A percentile compares a stretch with the other conserved stretches of the same genome.
These are phyloP conservation scores for Erysiphe neolycopersici DNA, from an alignment of 2,329 filamentous ascomycete genomes.

Conservation along the genomic window DNA sequence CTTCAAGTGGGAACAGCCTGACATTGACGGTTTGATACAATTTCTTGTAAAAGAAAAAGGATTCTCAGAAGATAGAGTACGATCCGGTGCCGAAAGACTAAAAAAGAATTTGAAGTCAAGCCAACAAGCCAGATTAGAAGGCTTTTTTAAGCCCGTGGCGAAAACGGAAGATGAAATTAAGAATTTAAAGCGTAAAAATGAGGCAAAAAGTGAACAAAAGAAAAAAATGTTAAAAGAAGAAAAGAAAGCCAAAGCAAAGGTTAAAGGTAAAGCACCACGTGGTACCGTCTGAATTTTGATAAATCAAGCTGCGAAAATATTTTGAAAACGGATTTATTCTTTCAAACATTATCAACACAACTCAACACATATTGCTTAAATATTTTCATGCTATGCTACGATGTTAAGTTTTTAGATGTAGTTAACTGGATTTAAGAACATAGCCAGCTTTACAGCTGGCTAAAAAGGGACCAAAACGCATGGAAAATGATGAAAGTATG, in stretches of 20 bases:
- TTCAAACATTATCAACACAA: too few relatives aligned
- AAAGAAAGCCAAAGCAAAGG: constrained; percentile 82
- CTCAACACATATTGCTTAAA: too few relatives aligned
- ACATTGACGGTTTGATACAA: constrained; percentile 67
- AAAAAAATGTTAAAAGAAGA: constrained; percentile 91
- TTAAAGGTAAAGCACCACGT: constrained; percentile 55
- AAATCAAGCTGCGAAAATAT: neutral
- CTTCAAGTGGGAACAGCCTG: constrained; percentile 92
- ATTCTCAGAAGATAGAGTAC: constrained; percentile 85
- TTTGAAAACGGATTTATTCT: too few relatives aligned
- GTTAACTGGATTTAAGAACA: too few relatives aligned
- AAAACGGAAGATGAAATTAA: constrained; percentile 73
- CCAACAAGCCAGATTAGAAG: constrained; percentile 76
- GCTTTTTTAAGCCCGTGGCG: constrained; percentile 84
- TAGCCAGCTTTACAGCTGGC: too few relatives aligned
- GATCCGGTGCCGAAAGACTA: constrained; percentile 48
- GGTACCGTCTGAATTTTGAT: constrained; percentile 7
- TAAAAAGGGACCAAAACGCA: too few relatives aligned
- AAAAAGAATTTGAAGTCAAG: constrained; percentile 77
- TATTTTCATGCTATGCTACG: too few relatives aligned
- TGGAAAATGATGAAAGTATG: too few relatives aligned
- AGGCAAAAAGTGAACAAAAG: constrained; percentile 72
- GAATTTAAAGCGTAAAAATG: constrained; percentile 70
- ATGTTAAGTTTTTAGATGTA: too few relatives aligned
- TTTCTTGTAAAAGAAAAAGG: constrained; percentile 87